Evolutionary conservation across 345 rosid genomes (phyloP).

Genomic region (Stellera chamaejasme): DNA sequence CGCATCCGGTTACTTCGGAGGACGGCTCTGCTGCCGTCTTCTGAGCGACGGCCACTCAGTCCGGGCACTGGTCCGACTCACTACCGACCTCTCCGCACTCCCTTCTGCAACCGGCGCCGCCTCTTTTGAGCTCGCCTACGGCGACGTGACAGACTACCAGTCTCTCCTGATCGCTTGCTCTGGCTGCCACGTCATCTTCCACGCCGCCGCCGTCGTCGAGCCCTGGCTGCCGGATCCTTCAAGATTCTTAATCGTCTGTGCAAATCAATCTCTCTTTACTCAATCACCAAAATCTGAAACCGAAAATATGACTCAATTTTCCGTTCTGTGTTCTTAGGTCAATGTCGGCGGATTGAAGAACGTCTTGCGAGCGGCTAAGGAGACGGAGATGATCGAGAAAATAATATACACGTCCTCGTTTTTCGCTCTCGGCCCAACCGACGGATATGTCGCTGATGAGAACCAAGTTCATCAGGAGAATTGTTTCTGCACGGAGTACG

Average conservation of each 20-base stretch:
- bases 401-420: constrained; percentile 82
- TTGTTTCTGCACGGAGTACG: constrained; percentile 79
- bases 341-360: constrained; percentile 84
- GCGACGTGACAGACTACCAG: constrained; percentile 69
- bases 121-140: constrained; percentile 50
- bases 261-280: constrained; percentile 1
- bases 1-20: constrained; percentile 78
- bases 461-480: constrained; percentile 62
- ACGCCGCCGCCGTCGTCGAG: constrained; percentile 81
- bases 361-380: constrained; percentile 51
- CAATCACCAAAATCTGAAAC: neutral
- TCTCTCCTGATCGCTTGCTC: constrained; percentile 57
- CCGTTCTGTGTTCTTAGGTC: constrained; percentile 32
- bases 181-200: constrained; percentile 70
- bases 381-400: constrained; percentile 45
- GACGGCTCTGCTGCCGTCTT: constrained; percentile 67
- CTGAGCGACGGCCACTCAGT: constrained; percentile 48
- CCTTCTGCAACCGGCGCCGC: constrained; percentile 27
- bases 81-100: constrained; percentile 62
- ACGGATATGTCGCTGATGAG: constrained; percentile 76
- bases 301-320: neutral
- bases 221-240: constrained; percentile 92
- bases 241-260: constrained; percentile 53
- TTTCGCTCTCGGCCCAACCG: constrained; percentile 81
- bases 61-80: constrained; percentile 77